Base-by-base conservation (phyloP, 768 basidiomycete species). In the Baorangia bicolor region DNA sequence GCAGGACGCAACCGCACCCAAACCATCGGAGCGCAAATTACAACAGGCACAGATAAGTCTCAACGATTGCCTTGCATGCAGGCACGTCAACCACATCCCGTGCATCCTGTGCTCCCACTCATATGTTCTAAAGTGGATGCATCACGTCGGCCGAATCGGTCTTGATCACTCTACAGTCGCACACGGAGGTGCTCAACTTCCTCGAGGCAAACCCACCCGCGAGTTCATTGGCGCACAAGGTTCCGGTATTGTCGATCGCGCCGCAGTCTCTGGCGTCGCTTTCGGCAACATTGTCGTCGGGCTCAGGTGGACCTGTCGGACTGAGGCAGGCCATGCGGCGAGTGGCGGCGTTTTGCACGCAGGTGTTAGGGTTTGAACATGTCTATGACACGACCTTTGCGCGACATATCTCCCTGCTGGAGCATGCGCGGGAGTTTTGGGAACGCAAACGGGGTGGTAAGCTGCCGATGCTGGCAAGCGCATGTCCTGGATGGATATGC, bases 401-500 rank as follows among this genome's bases (percentile, higher is more conserved):
- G 9, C 81, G 96, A 34, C 90, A 98, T 62, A 60, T 99, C 20
- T 84, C 90, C 27, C 77, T 98, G 21, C 77, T 80, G 23, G 96
- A 99, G 62, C 92, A 94, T 57, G 76, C 84, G 4, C 76, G 74
- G 23, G 97, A 98, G 69, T 96, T 91, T 68, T 64, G 79, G 52
- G 93, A 96, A 65, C 81, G 94, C 21, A 81, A 65, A 68, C 73
- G 37, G n/a, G 59, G 63, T 25, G 65, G 67, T 12, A 60, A 58
- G 21, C 72, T 98, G 27, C 97, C 97, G 0, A 94, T 99, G 86
- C 77, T 99, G 25, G 88, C 94, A 5, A 94, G 93, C 63, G 93
- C 97, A 16, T 98, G 97, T 74, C 97, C 97, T 0, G 97, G 97
- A 16, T 98, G 97, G 97, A 90, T 99, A 54, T 99, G 97, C 69